Evolutionary conservation across 345 rosid species (phyloP), one percentile per base, ranked within the genome.

Genomic region (Melaleuca alternifolia): DNA sequence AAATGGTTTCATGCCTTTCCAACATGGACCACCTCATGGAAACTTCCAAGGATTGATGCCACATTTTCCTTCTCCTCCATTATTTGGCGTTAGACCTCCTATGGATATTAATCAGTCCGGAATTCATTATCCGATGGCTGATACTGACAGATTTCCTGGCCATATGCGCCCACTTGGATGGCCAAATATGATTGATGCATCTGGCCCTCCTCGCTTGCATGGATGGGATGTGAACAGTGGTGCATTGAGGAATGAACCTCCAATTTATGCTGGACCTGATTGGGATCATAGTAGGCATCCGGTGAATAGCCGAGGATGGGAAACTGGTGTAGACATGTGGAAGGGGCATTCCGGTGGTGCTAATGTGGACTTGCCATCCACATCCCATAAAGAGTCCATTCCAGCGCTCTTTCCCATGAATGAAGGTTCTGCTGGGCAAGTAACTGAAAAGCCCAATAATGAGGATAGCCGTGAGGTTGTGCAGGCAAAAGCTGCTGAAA

Each of bases 101-200:
- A 90, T 96, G 92, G 99, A 97, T 56, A 92, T 96, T 50, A 94
- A 85, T 87, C 99, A 94, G 91, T 84, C 94, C 59, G 98, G 98
- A 61, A 93, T 95, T 46, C 95, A 96, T 37, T 98, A 91, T 90
- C 99, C 93, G 83, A 89, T 98, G 6, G 89, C 95, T 87, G 98
- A 96, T 85, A 94, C 94, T 82, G 99, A 97, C 88, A 92, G 99
- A 91, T 94, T 94, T 90, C 84, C 95, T 50, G 81, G 95, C 88
- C 98, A 95, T 93, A 51, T 97, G 89, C 98, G 98, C 51, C 98
- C 99, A 62, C 90, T 94, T 53, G 98, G 97, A 85, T 98, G 98
- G 99, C 99, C 92, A 92, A 94, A 93, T 91, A 95, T 94, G 93
- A 93, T 95, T 87, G 98, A 97, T 91, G 92, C 92, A 48, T 91